Conservation (phyloP, 1,139 yeast genomes). For the Debaryomyces fabryi region DNA sequence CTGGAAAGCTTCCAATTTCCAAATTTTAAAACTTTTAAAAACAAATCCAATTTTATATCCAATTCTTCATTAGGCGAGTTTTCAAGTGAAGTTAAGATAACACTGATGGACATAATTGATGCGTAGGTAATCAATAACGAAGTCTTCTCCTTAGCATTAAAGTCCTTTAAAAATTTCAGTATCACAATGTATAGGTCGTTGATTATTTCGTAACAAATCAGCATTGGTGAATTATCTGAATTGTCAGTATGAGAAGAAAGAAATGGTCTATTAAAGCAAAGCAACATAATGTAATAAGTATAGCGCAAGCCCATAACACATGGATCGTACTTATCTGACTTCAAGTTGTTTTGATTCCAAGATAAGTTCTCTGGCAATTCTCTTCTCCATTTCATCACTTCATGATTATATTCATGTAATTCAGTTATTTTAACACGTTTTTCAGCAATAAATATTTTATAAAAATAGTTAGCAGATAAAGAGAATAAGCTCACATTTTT, state of each 20-base stretch:
- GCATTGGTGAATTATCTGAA: slow-evolving; percentile 30
- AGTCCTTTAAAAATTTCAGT: slow-evolving; percentile 31
- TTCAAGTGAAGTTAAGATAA: slow-evolving; percentile 41
- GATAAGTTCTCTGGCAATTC: slow-evolving; percentile 50
- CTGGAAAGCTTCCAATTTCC: slow-evolving; percentile 1
- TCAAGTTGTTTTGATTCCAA: slow-evolving; percentile 49
- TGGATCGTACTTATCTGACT: slow-evolving; percentile 49
- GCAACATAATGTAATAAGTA: slow-evolving; percentile 57
- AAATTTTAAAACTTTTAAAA: slow-evolving; percentile 34
- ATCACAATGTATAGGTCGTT: slow-evolving; percentile 46
- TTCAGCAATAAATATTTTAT: slow-evolving; percentile 10
- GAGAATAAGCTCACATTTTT: slow-evolving; percentile 26
- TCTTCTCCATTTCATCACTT: slow-evolving; percentile 53
- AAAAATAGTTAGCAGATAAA: slow-evolving; percentile 2
- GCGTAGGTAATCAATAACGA: slow-evolving; percentile 53
- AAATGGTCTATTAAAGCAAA: slow-evolving; percentile 63
- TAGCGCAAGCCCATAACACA: slow-evolving; percentile 55
- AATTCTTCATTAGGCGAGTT: slow-evolving; percentile 28
- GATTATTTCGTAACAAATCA: slow-evolving; percentile 43
- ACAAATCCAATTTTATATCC: slow-evolving; percentile 36
- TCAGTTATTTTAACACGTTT: slow-evolving; percentile 36
- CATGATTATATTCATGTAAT: slow-evolving; percentile 43
- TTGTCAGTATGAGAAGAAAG: slow-evolving; percentile 30
- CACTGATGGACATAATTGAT: slow-evolving; percentile 49
- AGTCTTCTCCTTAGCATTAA: slow-evolving; percentile 45